These are phyloP conservation scores for Huntiella decipiens DNA, from an alignment of 2,329 filamentous ascomycete genomes.

Conservation along the genomic window DNA sequence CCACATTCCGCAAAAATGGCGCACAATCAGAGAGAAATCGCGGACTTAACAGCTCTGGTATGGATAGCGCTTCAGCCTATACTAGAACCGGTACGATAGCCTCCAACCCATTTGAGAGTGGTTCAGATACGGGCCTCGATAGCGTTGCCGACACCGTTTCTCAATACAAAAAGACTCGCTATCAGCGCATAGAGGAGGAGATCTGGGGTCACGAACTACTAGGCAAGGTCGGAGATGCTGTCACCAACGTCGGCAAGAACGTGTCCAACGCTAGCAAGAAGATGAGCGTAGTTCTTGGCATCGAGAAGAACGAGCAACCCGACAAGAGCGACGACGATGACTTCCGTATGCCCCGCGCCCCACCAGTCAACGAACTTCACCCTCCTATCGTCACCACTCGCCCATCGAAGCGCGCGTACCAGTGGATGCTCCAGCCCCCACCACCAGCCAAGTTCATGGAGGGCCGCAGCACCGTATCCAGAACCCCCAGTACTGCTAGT, in stretches of 20 bases:
- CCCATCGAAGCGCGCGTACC: conserved; percentile 49
- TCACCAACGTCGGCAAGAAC: conserved; percentile 18
- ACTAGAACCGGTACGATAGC: conserved; percentile 45
- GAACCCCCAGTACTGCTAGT: conserved; percentile 39
- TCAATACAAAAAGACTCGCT: conserved; percentile 31
- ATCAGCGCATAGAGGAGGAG: conserved; percentile 76
- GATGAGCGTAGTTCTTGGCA: conserved; percentile 32
- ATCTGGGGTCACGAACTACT: conserved; percentile 49
- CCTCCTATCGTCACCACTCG: conserved; percentile 67
- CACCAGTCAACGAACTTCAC: conserved; percentile 70
- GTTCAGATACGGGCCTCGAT: conserved; percentile 9
- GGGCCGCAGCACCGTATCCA: conserved; percentile 54
- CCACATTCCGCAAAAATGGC: conserved; percentile 47
- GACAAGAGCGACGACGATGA: conserved; percentile 39
- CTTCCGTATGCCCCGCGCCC: conserved; percentile 41
- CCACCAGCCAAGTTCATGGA: conserved; percentile 84
- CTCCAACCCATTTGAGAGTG: conserved; percentile 17
- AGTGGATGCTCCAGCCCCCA: conserved; percentile 86
- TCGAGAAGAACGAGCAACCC: conserved; percentile 32
- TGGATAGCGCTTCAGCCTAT: conserved; percentile 9
- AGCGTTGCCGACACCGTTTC: conserved; percentile 9
- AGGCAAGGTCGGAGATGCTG: conserved; percentile 14
- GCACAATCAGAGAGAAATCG: conserved; percentile 15
- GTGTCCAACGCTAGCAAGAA: conserved; percentile 30
- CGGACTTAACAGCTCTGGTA: conserved; percentile 5